phyloP scores from a whole-genome alignment of 2,329 filamentous ascomycete genomes.

The Thielaviopsis musarum region DNA sequence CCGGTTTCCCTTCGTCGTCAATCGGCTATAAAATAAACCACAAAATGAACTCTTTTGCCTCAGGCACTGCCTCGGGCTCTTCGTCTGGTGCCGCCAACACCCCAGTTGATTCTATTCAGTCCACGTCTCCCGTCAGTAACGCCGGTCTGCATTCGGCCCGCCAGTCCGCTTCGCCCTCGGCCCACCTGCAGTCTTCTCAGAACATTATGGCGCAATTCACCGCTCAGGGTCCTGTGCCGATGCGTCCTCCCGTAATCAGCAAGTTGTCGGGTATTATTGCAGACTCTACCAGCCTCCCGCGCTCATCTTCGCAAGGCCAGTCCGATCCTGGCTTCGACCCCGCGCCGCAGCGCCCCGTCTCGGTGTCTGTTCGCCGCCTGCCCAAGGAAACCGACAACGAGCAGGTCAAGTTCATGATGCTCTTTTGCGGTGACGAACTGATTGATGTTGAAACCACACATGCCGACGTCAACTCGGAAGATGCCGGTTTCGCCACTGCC shows the following conservation, averaged over 20 bases:
- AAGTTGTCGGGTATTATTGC: conserved; percentile 8
- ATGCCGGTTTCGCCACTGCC: conserved; percentile 5
- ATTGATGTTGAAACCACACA: conserved; percentile 7
- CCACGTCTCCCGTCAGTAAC: conserved; percentile 4
- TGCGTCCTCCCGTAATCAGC: not conserved
- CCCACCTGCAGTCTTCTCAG: not conserved
- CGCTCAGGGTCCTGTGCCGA: not conserved
- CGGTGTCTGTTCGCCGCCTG: conserved; percentile 5
- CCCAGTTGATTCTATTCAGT: conserved; percentile 2
- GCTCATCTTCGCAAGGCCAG: not conserved
- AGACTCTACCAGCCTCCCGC: conserved; percentile 4
- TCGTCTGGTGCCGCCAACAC: not conserved
- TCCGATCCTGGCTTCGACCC: conserved; percentile 7
- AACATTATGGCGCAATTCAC: not conserved
- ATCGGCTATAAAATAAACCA: not conserved
- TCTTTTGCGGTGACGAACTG: conserved; percentile 10
- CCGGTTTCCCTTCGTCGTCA: not conserved
- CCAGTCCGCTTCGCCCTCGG: not conserved
- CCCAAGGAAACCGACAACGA: conserved; percentile 5
- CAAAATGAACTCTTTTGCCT: not conserved
- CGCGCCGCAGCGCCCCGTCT: conserved; percentile 10
- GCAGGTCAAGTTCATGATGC: conserved; percentile 7
- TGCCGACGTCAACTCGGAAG: not conserved
- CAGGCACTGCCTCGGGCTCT: not conserved
- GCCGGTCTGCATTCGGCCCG: not conserved